phyloP scores from a whole-genome alignment of 1,139 yeast genomes.

The Lodderomyces metapsilosis region DNA sequence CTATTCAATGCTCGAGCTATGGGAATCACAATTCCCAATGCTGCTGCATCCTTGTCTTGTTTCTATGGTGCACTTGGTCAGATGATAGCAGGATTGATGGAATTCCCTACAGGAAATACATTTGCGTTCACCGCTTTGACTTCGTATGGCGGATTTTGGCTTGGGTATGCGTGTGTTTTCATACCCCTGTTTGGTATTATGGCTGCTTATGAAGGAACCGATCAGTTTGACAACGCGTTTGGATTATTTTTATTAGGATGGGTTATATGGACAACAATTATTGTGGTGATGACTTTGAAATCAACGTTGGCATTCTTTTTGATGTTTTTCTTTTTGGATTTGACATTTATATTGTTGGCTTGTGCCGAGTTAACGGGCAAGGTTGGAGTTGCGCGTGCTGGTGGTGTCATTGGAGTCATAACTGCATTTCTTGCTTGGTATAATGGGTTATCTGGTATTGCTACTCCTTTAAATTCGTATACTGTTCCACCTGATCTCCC shows the following conservation, averaged over 20 bases:
- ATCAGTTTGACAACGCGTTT: slow-evolving; percentile 30
- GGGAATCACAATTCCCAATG: slow-evolving; percentile 36
- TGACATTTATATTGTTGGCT: slow-evolving; percentile 42
- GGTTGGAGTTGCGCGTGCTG: slow-evolving; percentile 32
- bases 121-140: slow-evolving; percentile 41
- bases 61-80: slow-evolving; percentile 51
- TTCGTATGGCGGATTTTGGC: slow-evolving; percentile 40
- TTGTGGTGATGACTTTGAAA: slow-evolving; percentile 40
- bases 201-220: slow-evolving; percentile 48
- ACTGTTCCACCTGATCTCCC: slow-evolving; percentile 14
- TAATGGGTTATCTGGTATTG: slow-evolving; percentile 35
- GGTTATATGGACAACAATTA: slow-evolving; percentile 43
- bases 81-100: slow-evolving; percentile 54
- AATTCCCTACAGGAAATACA: slow-evolving; percentile 37
- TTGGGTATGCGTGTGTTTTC: slow-evolving; percentile 35
- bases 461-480: slow-evolving; percentile 30
- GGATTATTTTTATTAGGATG: slow-evolving; percentile 46
- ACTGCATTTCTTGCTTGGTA: slow-evolving; percentile 43
- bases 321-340: slow-evolving; percentile 32
- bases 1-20: slow-evolving; percentile 43
- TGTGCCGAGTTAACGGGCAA: slow-evolving; percentile 37
- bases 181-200: slow-evolving; percentile 49
- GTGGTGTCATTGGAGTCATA: slow-evolving; percentile 45
- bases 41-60: slow-evolving; percentile 42
- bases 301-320: slow-evolving; percentile 41